A percentile compares a stretch with the other conserved stretches of the same genome.
phyloP scores from a whole-genome alignment of 257 asterid genomes.

The Capsicum rhomboideum region DNA sequence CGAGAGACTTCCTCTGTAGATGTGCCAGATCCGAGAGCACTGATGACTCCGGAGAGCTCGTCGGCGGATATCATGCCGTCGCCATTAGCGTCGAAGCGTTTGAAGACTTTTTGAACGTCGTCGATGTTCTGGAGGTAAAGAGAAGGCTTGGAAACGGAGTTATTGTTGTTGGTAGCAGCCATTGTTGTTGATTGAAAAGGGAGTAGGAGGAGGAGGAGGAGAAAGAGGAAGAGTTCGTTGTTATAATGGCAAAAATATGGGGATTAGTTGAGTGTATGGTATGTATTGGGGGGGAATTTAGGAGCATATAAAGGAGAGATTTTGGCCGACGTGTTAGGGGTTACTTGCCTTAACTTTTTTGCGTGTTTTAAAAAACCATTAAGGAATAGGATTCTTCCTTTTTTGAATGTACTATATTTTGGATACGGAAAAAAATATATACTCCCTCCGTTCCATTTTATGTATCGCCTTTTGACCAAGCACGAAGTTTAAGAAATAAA shows the following conservation, averaged over 20 bases:
- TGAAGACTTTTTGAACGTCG: slow-evolving; percentile 53
- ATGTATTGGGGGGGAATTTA: too few relatives aligned
- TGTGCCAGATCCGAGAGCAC: slow-evolving; percentile 56
- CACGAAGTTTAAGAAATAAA: too few relatives aligned
- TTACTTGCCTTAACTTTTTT: too few relatives aligned
- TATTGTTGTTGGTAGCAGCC: background rate
- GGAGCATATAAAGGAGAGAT: too few relatives aligned
- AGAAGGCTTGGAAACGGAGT: slow-evolving; percentile 18
- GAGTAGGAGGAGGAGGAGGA: background rate
- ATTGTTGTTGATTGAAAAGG: background rate
- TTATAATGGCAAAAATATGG: background rate
- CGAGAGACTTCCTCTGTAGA: slow-evolving; percentile 40
- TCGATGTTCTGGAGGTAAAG: slow-evolving; percentile 35
- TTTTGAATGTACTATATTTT: too few relatives aligned
- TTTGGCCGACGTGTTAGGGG: too few relatives aligned
- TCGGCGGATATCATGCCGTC: slow-evolving; percentile 81
- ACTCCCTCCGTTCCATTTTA: too few relatives aligned
- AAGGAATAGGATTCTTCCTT: too few relatives aligned
- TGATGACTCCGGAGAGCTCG: slow-evolving; percentile 59
- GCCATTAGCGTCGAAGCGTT: slow-evolving; percentile 68
- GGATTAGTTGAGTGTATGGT: too few relatives aligned
- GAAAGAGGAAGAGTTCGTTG: background rate
- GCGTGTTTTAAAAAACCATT: too few relatives aligned
- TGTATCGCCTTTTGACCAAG: too few relatives aligned
- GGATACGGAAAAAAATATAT: too few relatives aligned